Percentiles rank a stretch among this genome's conserved stretches.
phyloP scores from a whole-genome alignment of 2,329 filamentous ascomycete species.

The Penicillium sp. region DNA sequence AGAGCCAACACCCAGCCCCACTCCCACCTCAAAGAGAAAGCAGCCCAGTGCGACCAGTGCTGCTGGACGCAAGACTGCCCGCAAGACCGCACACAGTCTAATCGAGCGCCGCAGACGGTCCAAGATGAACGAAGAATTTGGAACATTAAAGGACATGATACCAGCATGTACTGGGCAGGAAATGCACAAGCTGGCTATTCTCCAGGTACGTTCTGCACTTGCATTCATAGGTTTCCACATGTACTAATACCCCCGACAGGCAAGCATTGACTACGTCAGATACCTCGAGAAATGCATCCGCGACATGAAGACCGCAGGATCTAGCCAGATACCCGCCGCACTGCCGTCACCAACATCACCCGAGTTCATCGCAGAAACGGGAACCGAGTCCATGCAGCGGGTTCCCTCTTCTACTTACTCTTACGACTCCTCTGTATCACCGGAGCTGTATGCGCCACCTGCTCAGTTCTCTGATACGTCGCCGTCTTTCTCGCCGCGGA shows the following conservation, averaged over 20 bases:
- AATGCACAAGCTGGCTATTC: conserved; percentile 95
- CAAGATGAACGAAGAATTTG: conserved; percentile 99
- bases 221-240: conserved; percentile 5
- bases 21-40: conserved; percentile 64
- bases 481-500: conserved; percentile 34
- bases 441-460: conserved; percentile 29
- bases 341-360: conserved; percentile 38
- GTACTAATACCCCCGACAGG: conserved; percentile 50
- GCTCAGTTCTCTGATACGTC: conserved; percentile 27
- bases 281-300: conserved; percentile 86
- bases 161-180: conserved; percentile 89
- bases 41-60: conserved; percentile 71
- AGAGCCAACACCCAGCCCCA: conserved; percentile 23
- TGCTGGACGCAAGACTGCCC: conserved; percentile 87
- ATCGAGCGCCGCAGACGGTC: conserved; percentile 86
- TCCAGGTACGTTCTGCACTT: conserved; percentile 63
- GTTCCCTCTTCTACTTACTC: conserved; percentile 25
- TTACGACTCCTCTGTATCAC: conserved; percentile 37
- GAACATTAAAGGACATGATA: conserved; percentile 88
- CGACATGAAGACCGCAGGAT: conserved; percentile 63
- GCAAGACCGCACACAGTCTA: conserved; percentile 92
- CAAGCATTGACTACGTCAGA: conserved; percentile 91
- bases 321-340: conserved; percentile 16
- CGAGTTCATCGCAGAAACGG: conserved; percentile 28
- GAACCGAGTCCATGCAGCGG: conserved; percentile 10